These are phyloP conservation scores for Phytophthora macrochlamydospora DNA, from an alignment of 352 stramenopile genomes.

Conservation along the genomic window DNA sequence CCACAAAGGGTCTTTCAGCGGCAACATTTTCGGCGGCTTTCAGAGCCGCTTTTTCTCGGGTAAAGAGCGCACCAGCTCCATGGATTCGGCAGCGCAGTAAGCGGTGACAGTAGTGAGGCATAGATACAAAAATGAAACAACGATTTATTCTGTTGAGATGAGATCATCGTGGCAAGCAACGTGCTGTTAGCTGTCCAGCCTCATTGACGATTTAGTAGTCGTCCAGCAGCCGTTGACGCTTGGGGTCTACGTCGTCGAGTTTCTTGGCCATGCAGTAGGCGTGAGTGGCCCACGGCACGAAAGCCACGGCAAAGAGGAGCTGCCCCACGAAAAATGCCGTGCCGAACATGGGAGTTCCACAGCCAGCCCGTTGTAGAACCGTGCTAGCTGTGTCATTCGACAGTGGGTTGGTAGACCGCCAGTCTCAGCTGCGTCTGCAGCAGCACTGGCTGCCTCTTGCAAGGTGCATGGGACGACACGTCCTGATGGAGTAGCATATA, in stretches of 20 bases:
- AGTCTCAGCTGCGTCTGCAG: slow-evolving; percentile 32
- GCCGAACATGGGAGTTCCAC: slow-evolving; percentile 77
- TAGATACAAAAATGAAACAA: slow-evolving; percentile 23
- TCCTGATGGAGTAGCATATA: slow-evolving; percentile 54
- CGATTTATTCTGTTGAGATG: background rate
- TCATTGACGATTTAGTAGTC: slow-evolving; percentile 42
- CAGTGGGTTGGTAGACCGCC: slow-evolving; percentile 50
- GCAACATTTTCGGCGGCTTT: slow-evolving; percentile 72
- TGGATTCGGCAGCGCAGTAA: slow-evolving; percentile 43
- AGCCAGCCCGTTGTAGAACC: slow-evolving; percentile 81
- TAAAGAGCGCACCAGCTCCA: slow-evolving; percentile 62
- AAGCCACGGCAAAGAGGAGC: slow-evolving; percentile 70
- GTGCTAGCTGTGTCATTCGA: slow-evolving; percentile 75
- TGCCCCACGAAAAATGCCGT: slow-evolving; percentile 77
- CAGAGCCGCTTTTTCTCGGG: slow-evolving; percentile 76
- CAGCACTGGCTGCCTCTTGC: slow-evolving; percentile 57
- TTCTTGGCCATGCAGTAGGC: slow-evolving; percentile 74
- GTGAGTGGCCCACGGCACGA: slow-evolving; percentile 80
- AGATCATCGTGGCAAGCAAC: no score
- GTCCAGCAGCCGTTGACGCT: slow-evolving; percentile 67
- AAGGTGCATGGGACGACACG: slow-evolving; percentile 68
- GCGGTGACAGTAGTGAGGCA: slow-evolving; percentile 14
- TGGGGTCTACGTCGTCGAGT: slow-evolving; percentile 69
- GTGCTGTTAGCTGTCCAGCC: background rate
- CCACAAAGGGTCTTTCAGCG: slow-evolving; percentile 44